Conservation (phyloP, 176 grass and related monocot genomes). For the Lolium multiflorum region DNA sequence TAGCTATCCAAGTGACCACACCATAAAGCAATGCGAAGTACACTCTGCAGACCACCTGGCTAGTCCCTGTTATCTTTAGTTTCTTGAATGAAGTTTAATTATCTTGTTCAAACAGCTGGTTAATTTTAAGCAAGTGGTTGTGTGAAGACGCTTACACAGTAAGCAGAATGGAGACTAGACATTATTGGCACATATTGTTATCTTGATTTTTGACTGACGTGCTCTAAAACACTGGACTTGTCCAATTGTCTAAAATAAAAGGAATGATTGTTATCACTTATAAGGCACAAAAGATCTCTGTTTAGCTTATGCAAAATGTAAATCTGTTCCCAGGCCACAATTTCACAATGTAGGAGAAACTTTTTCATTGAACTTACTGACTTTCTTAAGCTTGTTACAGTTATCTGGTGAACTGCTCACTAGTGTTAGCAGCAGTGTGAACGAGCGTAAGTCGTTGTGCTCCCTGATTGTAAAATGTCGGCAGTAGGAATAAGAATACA, state of each 20-base stretch:
- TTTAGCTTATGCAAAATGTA: neutral
- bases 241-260: neutral
- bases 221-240: neutral
- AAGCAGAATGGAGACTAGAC: neutral
- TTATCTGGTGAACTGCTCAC: neutral
- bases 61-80: neutral
- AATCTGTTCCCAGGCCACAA: neutral
- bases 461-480: neutral
- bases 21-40: neutral
- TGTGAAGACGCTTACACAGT: neutral
- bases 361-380: neutral
- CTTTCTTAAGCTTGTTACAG: conserved; percentile 11
- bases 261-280: neutral
- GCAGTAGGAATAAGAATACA: neutral
- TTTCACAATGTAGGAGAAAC: neutral
- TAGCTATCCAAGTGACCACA: neutral
- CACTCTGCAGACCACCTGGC: neutral
- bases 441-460: neutral
- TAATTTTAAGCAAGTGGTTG: neutral
- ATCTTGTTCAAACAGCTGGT: conserved; percentile 1
- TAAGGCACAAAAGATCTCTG: neutral
- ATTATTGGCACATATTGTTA: neutral
- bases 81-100: neutral
- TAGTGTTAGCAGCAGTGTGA: neutral
- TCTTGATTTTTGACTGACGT: neutral